These are phyloP conservation scores for Discostella stelligera DNA, from an alignment of 352 stramenopile species.

Conservation along the genomic window DNA sequence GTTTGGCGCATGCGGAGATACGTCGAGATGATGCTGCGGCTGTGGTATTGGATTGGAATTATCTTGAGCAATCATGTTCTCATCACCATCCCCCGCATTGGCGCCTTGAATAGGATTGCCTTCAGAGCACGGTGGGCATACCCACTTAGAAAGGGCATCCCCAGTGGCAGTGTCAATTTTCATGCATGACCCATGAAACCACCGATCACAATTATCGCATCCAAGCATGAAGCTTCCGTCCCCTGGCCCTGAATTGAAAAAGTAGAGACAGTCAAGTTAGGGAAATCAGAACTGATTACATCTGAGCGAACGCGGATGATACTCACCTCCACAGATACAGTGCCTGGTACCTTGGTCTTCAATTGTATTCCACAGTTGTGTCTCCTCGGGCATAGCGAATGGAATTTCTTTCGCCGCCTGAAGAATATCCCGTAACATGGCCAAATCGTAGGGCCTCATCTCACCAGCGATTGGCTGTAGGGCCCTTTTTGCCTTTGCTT, in stretches of 20 bases:
- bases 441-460: constrained; percentile 55
- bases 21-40: constrained; percentile 24
- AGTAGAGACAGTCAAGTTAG: constrained; percentile 51
- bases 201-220: constrained; percentile 83
- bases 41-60: constrained; percentile 4
- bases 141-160: constrained; percentile 64
- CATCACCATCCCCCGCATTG: constrained; percentile 13
- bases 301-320: constrained; percentile 3
- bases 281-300: constrained; percentile 2
- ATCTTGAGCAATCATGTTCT: constrained; percentile 22
- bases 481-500: constrained; percentile 62
- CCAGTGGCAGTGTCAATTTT: constrained; percentile 57
- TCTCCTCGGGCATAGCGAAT: constrained; percentile 55
- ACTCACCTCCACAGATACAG: constrained; percentile 67
- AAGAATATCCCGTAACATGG: constrained; percentile 55
- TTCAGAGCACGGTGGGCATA: constrained; percentile 58
- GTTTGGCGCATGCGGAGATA: constrained; percentile 65
- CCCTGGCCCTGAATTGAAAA: constrained; percentile 56
- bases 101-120: constrained; percentile 9
- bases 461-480: constrained; percentile 54
- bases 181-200: constrained; percentile 84
- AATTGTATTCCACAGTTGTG: constrained; percentile 57
- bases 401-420: constrained; percentile 55
- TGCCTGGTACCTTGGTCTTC: constrained; percentile 66
- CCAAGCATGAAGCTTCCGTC: constrained; percentile 84